A percentile compares a stretch with the other conserved stretches of the same genome.
Evolutionary conservation across 768 basidiomycete genomes (phyloP).

Genomic region (Ramaria sp.): DNA sequence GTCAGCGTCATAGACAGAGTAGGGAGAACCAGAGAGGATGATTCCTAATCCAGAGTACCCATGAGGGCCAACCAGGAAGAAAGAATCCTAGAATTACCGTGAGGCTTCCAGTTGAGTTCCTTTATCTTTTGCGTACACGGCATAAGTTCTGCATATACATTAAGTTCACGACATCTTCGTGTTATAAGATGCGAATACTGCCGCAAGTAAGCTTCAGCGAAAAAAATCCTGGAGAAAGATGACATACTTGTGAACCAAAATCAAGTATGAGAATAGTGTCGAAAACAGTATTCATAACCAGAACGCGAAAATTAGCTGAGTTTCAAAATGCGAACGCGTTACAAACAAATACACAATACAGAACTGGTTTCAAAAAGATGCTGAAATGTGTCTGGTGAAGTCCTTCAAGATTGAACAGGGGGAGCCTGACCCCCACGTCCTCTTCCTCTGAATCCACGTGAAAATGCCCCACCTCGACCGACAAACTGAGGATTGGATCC

Average conservation of each 20-base stretch:
- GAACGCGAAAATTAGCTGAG: background rate
- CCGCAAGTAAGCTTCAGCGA: slow-evolving; percentile 9
- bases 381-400: background rate
- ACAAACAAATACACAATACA: background rate
- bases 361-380: background rate
- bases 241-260: slow-evolving; percentile 86
- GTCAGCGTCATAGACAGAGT: slow-evolving; percentile 90
- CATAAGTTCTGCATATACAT: slow-evolving; percentile 95
- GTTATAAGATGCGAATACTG: slow-evolving; percentile 98
- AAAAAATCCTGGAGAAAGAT: background rate
- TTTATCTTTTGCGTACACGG: slow-evolving; percentile 88
- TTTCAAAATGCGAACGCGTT: background rate
- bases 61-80: slow-evolving; percentile 3
- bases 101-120: slow-evolving; percentile 87
- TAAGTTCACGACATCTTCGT: slow-evolving; percentile 91
- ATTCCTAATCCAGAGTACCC: slow-evolving; percentile 43
- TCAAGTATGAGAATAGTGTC: slow-evolving; percentile 95
- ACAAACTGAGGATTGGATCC: background rate
- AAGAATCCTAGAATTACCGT: slow-evolving; percentile 41
- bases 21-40: slow-evolving; percentile 95
- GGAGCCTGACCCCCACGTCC: slow-evolving; percentile 20
- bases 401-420: background rate
- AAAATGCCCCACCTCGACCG: slow-evolving; percentile 16
- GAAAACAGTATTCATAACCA: slow-evolving; percentile 30
- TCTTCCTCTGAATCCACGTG: slow-evolving; percentile 28